Percentiles rank a stretch among this genome's conserved stretches.
Conservation (phyloP, 805 yeast genomes). For the Starmerella apis region DNA sequence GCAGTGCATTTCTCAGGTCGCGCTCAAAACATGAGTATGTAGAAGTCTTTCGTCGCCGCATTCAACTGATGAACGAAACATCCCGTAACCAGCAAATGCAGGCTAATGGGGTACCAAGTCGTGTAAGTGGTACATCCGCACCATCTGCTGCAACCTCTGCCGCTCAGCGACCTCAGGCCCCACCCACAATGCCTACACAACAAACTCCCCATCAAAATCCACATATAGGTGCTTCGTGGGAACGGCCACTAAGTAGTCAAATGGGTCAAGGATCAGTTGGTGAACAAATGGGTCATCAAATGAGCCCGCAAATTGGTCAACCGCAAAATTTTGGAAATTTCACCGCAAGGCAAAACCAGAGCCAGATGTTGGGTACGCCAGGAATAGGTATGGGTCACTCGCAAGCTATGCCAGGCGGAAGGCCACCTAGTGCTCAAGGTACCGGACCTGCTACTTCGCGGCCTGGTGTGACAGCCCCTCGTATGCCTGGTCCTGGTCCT, state of each 20-base stretch:
- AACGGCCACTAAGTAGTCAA: not conserved
- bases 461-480: not conserved
- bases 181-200: not conserved
- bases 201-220: not conserved
- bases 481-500: not conserved
- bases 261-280: not conserved
- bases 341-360: not conserved
- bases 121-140: too few species aligned
- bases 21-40: constrained; percentile 27
- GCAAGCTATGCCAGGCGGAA: not conserved
- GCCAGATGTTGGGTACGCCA: not conserved
- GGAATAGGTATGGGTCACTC: not conserved
- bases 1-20: constrained; percentile 27
- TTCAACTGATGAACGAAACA: constrained; percentile 14
- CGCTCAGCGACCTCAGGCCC: not conserved
- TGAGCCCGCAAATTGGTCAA: constrained; percentile 7
- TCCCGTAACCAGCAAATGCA: constrained; percentile 13
- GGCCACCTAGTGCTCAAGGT: not conserved
- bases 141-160: too few species aligned
- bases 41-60: constrained; percentile 16
- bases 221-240: not conserved
- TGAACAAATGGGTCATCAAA: not conserved
- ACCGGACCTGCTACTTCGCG: not conserved
- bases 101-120: too few species aligned
- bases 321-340: not conserved